Percentiles rank a stretch among this genome's conserved stretches.
These are phyloP conservation scores for Casuarina cunninghamiana DNA, from an alignment of 306 rosid genomes.

Conservation along the genomic window DNA sequence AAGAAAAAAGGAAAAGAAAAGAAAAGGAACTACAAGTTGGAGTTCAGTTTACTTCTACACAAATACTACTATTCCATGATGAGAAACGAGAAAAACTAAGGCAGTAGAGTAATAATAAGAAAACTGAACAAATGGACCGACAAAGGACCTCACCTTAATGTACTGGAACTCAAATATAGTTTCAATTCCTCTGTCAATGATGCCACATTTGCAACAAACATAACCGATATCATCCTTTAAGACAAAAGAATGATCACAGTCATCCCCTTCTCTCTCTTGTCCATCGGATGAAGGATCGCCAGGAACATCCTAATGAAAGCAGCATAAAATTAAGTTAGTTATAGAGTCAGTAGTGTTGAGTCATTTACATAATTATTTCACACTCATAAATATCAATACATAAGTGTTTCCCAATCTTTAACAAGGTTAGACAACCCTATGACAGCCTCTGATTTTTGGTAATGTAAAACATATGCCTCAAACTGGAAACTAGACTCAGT, in stretches of 20 bases:
- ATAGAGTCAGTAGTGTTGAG: background rate
- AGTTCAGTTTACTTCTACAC: background rate
- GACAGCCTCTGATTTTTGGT: background rate
- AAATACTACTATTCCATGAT: background rate
- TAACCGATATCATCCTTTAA: slow-evolving; percentile 90
- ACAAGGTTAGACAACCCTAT: too few species aligned
- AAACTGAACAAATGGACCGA: background rate
- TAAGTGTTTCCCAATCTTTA: background rate
- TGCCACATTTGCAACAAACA: slow-evolving; percentile 91
- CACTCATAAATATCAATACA: background rate
- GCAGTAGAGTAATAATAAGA: slow-evolving; percentile 2
- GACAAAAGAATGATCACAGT: slow-evolving; percentile 87
- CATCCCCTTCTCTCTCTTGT: slow-evolving; percentile 34
- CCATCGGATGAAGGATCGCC: slow-evolving; percentile 46
- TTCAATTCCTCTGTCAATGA: slow-evolving; percentile 71
- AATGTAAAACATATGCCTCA: background rate
- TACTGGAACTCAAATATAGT: slow-evolving; percentile 87
- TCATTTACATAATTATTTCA: background rate
- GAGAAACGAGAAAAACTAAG: slow-evolving; percentile 1
- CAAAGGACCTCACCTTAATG: slow-evolving; percentile 41
- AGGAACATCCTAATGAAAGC: slow-evolving; percentile 52
- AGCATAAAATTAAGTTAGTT: slow-evolving; percentile 25
- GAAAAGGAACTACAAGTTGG: background rate
- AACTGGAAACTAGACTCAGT: background rate
- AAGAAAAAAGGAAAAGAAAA: too few species aligned